Evolutionary conservation across 139 green algal species (phyloP).

Genomic region (Pseudopediastrum boryanum): DNA sequence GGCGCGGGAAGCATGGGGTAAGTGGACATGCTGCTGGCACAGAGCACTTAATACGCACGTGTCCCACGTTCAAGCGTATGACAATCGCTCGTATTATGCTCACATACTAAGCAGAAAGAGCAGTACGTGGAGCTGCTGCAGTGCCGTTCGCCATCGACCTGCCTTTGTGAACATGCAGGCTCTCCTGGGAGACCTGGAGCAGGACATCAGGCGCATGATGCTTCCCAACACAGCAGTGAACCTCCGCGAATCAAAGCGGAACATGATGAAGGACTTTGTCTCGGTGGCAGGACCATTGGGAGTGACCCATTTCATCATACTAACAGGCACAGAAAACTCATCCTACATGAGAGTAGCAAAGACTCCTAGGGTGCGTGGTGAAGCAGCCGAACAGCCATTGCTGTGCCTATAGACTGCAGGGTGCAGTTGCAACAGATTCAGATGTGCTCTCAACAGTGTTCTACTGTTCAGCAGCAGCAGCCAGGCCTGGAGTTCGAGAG

Average conservation of each 20-base stretch:
- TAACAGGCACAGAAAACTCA: slow-evolving; percentile 85
- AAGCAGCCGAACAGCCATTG: neutral
- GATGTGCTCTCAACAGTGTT: neutral
- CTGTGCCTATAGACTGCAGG: neutral
- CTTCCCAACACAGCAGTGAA: slow-evolving; percentile 89
- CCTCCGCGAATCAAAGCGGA: slow-evolving; percentile 71
- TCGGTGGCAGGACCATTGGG: slow-evolving; percentile 93
- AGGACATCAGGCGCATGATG: slow-evolving; percentile 93
- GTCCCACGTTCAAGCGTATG: too few relatives aligned
- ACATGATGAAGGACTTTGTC: slow-evolving; percentile 95
- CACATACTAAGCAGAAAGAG: too few relatives aligned
- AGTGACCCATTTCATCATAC: slow-evolving; percentile 94
- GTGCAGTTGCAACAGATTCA: neutral
- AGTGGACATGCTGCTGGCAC: too few relatives aligned
- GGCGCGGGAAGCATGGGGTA: slow-evolving; percentile 76
- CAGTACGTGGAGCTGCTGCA: too few relatives aligned
- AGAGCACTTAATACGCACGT: too few relatives aligned
- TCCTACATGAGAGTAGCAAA: slow-evolving; percentile 90
- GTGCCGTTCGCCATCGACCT: too few relatives aligned
- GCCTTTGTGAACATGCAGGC: slow-evolving; percentile 49
- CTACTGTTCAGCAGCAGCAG: neutral
- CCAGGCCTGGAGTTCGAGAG: neutral
- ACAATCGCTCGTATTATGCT: too few relatives aligned
- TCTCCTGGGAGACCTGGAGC: slow-evolving; percentile 81
- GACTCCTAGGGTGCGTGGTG: slow-evolving; percentile 74